A percentile compares a stretch with the other conserved stretches of the same genome.
phyloP scores from a whole-genome alignment of 2,329 filamentous ascomycete species.

The Pestalotiopsis sp. region DNA sequence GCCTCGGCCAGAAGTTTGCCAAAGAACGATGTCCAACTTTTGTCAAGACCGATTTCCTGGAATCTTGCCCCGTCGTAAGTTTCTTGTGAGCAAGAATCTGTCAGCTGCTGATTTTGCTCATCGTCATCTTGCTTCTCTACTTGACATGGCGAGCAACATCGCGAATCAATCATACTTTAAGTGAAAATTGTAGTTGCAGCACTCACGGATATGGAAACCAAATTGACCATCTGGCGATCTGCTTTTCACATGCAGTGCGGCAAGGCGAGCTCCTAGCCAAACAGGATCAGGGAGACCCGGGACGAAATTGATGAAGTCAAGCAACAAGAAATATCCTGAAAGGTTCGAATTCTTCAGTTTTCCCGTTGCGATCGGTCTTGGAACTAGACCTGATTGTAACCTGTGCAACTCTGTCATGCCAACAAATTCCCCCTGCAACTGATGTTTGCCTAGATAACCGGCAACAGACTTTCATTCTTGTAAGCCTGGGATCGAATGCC shows the following conservation, averaged over 20 bases:
- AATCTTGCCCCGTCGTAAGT: constrained; percentile 19
- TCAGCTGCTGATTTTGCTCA: too few species aligned
- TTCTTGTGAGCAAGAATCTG: background rate
- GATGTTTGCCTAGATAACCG: constrained; percentile 14
- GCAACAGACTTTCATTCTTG: background rate
- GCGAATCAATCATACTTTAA: too few species aligned
- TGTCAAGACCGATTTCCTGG: constrained; percentile 14
- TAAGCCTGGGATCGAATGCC: too few species aligned
- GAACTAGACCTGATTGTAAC: constrained; percentile 13
- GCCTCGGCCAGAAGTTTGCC: constrained; percentile 21
- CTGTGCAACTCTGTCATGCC: constrained; percentile 16
- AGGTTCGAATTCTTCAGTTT: too few species aligned
- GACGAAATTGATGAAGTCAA: constrained; percentile 16
- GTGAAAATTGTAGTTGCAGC: background rate
- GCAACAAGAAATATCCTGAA: constrained; percentile 18
- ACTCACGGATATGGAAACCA: constrained; percentile 15
- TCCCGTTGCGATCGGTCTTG: too few species aligned
- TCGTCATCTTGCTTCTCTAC: too few species aligned
- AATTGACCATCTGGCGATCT: constrained; percentile 23
- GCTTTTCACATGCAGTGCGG: constrained; percentile 22
- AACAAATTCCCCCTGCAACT: constrained; percentile 16
- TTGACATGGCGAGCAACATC: too few species aligned
- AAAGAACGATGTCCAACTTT: constrained; percentile 20
- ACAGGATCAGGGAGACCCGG: constrained; percentile 17
- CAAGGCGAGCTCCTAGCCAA: constrained; percentile 19